Evolutionary conservation across 2,329 filamentous ascomycete genomes (phyloP).

Genomic region (Claviceps lovelessii): DNA sequence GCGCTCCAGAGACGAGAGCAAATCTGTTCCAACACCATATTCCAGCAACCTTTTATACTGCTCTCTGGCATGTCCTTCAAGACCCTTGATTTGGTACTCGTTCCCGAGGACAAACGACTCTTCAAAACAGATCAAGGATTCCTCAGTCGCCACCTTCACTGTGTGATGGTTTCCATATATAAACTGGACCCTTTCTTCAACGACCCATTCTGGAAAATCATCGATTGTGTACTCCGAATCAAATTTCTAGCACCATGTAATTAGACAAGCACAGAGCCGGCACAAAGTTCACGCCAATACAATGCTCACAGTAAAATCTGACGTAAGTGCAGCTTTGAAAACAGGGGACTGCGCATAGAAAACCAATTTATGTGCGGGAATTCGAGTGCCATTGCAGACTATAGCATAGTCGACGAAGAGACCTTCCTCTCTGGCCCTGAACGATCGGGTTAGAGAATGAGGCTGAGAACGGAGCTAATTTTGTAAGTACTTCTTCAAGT

Average conservation of each 20-base stretch:
- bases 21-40: rapidly evolving
- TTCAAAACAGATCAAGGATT: neutral
- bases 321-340: neutral
- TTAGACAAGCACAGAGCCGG: too few species aligned
- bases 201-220: neutral
- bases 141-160: too few species aligned
- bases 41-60: rapidly evolving
- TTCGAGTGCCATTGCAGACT: neutral
- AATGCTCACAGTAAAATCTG: neutral
- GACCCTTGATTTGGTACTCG: neutral
- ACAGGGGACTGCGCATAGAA: neutral
- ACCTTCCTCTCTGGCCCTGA: neutral
- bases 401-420: neutral
- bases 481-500: neutral
- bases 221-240: neutral
- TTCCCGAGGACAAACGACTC: neutral
- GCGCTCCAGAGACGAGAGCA: neutral
- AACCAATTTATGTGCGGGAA: neutral
- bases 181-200: neutral
- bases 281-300: too few species aligned
- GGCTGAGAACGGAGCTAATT: neutral
- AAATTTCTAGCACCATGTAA: neutral
- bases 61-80: neutral
- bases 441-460: neutral
- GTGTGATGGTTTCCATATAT: neutral